Percentiles rank a stretch among this genome's conserved stretches.
phyloP scores from a whole-genome alignment of 768 basidiomycete genomes.

The Podaxis pistillaris region DNA sequence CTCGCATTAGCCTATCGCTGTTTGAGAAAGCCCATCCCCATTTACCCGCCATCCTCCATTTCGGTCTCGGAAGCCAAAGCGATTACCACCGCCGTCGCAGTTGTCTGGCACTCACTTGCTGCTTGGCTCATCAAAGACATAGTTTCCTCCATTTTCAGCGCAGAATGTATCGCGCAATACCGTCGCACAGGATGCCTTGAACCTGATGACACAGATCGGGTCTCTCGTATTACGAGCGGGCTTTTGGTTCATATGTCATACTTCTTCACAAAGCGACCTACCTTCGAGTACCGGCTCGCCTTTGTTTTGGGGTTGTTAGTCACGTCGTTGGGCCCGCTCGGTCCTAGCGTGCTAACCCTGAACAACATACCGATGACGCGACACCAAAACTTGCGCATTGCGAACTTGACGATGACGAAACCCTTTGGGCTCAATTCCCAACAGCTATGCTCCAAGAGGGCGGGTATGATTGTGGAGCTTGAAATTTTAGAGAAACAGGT shows the following conservation, averaged over 20 bases:
- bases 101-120: not conserved
- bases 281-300: not conserved
- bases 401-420: not conserved
- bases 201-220: not conserved
- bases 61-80: not conserved
- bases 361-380: too few relatives aligned
- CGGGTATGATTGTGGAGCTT: not conserved
- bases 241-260: not conserved
- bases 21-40: not conserved
- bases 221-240: not conserved
- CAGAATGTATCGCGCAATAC: conserved; percentile 1
- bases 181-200: not conserved
- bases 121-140: not conserved
- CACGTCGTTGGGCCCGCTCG: not conserved
- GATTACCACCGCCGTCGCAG: not conserved
- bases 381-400: not conserved
- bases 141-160: not conserved
- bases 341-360: not conserved
- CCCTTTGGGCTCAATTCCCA: not conserved
- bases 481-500: not conserved
- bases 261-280: not conserved
- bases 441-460: not conserved
- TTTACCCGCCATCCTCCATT: not conserved
- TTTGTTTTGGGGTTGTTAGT: not conserved
- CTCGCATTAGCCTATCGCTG: not conserved